These are phyloP conservation scores for Pterocarpus santalinus DNA, from an alignment of 306 rosid genomes.

Conservation along the genomic window DNA sequence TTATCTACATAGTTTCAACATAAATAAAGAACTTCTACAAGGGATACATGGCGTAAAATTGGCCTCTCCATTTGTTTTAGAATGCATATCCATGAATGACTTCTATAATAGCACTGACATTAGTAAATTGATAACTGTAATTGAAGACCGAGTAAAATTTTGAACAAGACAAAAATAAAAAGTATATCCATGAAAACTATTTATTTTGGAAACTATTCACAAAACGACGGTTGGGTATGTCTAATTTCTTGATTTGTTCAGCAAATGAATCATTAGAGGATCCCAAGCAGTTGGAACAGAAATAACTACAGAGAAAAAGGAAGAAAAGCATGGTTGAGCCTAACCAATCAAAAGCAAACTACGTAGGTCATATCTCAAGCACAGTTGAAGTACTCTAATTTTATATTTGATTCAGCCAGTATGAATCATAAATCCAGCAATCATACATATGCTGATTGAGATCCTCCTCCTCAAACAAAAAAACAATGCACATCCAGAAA, in stretches of 20 bases:
- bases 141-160: not conserved
- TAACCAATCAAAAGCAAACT: slow-evolving; percentile 22
- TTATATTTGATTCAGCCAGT: slow-evolving; percentile 5
- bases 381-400: slow-evolving; percentile 15
- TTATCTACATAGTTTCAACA: too few species aligned
- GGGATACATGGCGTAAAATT: not conserved
- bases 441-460: not conserved
- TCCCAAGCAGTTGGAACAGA: slow-evolving; percentile 28
- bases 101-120: too few species aligned
- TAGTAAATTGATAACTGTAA: not conserved
- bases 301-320: not conserved
- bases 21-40: too few species aligned
- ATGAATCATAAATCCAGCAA: slow-evolving; percentile 1
- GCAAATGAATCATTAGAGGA: slow-evolving; percentile 1
- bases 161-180: not conserved
- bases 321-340: not conserved
- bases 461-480: slow-evolving; percentile 24
- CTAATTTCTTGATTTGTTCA: slow-evolving; percentile 12
- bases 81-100: not conserved
- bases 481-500: slow-evolving; percentile 17
- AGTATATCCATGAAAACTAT: slow-evolving; percentile 16
- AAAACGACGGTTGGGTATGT: slow-evolving; percentile 5
- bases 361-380: slow-evolving; percentile 7
- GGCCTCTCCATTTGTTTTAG: not conserved
- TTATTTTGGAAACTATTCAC: not conserved